phyloP scores from a whole-genome alignment of 306 rosid species.

The Acacia acuminata region DNA sequence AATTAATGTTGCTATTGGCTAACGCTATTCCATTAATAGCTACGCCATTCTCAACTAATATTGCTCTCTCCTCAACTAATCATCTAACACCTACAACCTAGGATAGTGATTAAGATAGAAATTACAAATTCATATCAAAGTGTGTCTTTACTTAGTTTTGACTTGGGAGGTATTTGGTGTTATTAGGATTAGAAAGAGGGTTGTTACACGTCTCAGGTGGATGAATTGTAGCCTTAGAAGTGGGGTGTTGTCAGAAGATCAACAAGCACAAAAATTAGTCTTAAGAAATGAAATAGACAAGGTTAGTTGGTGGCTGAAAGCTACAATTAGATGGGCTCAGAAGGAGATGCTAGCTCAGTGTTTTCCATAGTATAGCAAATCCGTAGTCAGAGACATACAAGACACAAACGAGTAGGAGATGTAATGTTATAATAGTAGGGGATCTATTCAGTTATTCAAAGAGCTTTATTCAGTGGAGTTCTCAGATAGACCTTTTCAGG shows the following conservation, averaged over 20 bases:
- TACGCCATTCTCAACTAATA: no score
- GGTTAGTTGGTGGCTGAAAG: neutral
- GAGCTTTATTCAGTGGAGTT: neutral
- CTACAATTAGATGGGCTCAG: neutral
- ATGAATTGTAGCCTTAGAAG: neutral
- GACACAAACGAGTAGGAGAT: neutral
- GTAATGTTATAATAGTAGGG: neutral
- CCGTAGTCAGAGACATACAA: neutral
- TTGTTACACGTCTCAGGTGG: neutral
- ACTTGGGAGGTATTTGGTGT: neutral
- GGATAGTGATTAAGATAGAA: no score
- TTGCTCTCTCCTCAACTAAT: no score
- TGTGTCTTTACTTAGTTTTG: neutral
- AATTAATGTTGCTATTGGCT: no score
- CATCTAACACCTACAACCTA: no score
- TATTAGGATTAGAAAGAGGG: neutral
- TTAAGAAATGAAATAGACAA: neutral
- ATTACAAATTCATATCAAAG: no score
- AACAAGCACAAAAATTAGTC: neutral
- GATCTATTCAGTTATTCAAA: neutral
- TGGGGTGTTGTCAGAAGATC: conserved; percentile 7
- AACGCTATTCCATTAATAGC: no score
- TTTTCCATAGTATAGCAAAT: neutral
- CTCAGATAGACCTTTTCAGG: neutral
- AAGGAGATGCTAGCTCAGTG: neutral